These are phyloP conservation scores for Pelagomonas calceolata DNA, from an alignment of 108 stramenopile genomes.

Conservation along the genomic window DNA sequence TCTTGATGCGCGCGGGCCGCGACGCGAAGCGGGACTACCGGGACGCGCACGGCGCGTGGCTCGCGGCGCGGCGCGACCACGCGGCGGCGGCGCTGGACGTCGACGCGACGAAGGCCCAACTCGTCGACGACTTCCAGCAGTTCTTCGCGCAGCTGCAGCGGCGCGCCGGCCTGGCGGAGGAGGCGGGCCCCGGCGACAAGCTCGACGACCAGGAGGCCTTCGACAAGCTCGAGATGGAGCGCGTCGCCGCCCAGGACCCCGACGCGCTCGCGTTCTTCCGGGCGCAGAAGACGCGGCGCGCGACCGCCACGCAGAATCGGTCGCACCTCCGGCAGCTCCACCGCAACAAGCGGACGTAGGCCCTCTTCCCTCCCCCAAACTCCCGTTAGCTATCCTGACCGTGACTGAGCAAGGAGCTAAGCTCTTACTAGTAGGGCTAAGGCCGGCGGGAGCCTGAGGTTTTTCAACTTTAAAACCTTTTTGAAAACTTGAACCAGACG, in stretches of 20 bases:
- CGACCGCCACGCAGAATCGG: slow-evolving; percentile 16
- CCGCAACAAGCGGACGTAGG: slow-evolving; percentile 11
- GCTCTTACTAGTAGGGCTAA: too few relatives aligned
- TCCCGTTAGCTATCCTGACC: too few relatives aligned
- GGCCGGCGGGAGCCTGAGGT: too few relatives aligned
- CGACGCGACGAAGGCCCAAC: slow-evolving; percentile 12
- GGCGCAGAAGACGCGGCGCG: slow-evolving; percentile 27
- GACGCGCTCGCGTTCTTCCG: slow-evolving; percentile 30
- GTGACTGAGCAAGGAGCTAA: too few relatives aligned
- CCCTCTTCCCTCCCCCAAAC: too few relatives aligned
- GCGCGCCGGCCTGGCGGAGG: background rate
- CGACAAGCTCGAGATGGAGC: slow-evolving; percentile 27
- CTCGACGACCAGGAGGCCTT: slow-evolving; percentile 36
- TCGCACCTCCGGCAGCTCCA: slow-evolving; percentile 10
- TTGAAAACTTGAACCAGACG: too few relatives aligned
- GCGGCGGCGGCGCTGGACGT: background rate
- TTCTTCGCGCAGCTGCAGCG: slow-evolving; percentile 9
- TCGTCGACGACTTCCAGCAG: slow-evolving; percentile 14
- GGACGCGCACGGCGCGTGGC: background rate
- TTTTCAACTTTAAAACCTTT: too few relatives aligned
- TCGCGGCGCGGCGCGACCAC: slow-evolving; percentile 3
- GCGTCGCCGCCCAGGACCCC: slow-evolving; percentile 22
- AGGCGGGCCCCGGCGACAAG: slow-evolving; percentile 3
- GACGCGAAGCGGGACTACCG: slow-evolving; percentile 24
- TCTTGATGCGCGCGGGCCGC: slow-evolving; percentile 17